Percentiles rank a stretch among this genome's conserved stretches.
Evolutionary conservation across 2,329 filamentous ascomycete species (phyloP).

Genomic region (Plenodomus tracheiphilus): DNA sequence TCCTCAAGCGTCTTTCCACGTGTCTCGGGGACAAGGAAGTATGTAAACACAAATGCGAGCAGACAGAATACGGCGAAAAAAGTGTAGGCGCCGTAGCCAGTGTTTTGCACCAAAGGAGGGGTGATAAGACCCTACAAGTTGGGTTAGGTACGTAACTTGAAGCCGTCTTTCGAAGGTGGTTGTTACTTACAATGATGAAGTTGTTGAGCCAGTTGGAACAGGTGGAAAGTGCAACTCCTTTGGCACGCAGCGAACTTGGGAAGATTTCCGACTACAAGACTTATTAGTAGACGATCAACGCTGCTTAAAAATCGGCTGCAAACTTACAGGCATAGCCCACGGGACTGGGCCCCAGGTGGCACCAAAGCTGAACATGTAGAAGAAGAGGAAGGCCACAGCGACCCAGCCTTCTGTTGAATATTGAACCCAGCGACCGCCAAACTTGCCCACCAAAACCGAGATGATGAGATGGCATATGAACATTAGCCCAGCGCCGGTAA

Average conservation of each 20-base stretch:
- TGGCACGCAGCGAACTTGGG: conserved; percentile 62
- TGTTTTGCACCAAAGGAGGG: conserved; percentile 64
- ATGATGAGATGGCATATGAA: conserved; percentile 58
- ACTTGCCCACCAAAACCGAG: conserved; percentile 59
- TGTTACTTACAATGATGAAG: conserved; percentile 56
- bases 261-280: conserved; percentile 60
- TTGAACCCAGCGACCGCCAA: conserved; percentile 53
- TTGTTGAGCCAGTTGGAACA: conserved; percentile 67
- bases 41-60: conserved; percentile 40
- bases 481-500: conserved; percentile 52
- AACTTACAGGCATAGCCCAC: conserved; percentile 47
- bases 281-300: not conserved
- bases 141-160: conserved; percentile 44
- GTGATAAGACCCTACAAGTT: conserved; percentile 61
- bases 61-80: conserved; percentile 46
- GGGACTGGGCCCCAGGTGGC: conserved; percentile 60
- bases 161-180: not conserved
- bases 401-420: conserved; percentile 59
- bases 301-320: not conserved
- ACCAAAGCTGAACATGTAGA: conserved; percentile 67
- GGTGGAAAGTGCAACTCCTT: conserved; percentile 67
- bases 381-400: conserved; percentile 61
- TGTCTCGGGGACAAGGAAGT: conserved; percentile 42
- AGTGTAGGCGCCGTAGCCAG: conserved; percentile 49
- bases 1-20: conserved; percentile 40